phyloP scores from a whole-genome alignment of 108 stramenopile species.

The Aurantiochytrium sp. region DNA sequence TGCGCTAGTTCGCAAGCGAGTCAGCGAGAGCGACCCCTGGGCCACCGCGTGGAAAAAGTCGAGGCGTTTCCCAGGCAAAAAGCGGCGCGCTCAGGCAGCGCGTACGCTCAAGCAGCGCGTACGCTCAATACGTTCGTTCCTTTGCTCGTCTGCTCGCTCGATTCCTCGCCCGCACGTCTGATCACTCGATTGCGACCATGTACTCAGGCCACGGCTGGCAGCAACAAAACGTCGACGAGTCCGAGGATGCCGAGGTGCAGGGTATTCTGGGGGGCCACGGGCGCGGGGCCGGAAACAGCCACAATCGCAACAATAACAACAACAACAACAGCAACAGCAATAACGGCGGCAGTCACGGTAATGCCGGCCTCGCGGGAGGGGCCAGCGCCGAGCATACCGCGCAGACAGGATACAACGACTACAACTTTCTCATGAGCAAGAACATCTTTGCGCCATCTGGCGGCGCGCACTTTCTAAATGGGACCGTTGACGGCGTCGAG shows the following conservation, averaged over 20 bases:
- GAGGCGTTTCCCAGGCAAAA: too few relatives aligned
- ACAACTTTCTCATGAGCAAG: neutral
- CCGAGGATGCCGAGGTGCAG: slow-evolving; percentile 11
- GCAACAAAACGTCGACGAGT: neutral
- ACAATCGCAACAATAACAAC: neutral
- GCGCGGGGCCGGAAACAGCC: neutral
- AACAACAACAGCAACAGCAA: neutral
- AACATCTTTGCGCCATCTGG: neutral
- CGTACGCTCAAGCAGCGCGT: too few relatives aligned
- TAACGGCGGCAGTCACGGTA: too few relatives aligned
- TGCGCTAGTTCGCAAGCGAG: too few relatives aligned
- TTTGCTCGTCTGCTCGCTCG: too few relatives aligned
- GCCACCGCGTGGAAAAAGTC: too few relatives aligned
- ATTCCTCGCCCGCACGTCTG: too few relatives aligned
- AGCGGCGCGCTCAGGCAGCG: too few relatives aligned
- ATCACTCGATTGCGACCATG: neutral
- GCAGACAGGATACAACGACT: neutral
- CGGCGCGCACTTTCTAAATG: neutral
- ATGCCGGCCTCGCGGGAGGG: too few relatives aligned
- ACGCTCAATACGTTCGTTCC: too few relatives aligned
- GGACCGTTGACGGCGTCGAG: neutral
- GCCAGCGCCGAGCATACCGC: neutral
- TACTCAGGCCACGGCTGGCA: neutral
- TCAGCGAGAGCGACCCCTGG: too few relatives aligned
- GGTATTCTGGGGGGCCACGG: neutral